A percentile compares a stretch with the other conserved stretches of the same genome.
Evolutionary conservation across 768 basidiomycete genomes (phyloP).

Genomic region (Tricholoma bakamatsutake): DNA sequence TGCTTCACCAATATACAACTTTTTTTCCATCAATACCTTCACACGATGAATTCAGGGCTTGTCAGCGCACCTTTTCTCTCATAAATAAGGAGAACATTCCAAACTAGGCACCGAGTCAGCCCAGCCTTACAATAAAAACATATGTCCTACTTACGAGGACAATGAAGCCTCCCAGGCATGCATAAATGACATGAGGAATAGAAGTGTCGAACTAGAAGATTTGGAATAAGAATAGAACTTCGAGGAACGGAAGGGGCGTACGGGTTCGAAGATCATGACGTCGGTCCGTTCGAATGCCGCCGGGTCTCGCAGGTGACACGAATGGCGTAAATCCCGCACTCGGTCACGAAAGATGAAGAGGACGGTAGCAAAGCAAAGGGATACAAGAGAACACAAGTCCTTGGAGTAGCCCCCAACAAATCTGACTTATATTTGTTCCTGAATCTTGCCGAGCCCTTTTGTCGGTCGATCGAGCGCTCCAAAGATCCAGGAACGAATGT

Average conservation of each 20-base stretch:
- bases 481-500: background rate
- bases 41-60: background rate
- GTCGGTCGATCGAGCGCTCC: background rate
- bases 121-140: background rate
- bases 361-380: conserved; percentile 4
- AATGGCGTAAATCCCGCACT: conserved; percentile 17
- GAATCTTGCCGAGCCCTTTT: conserved; percentile 12
- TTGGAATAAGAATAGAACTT: background rate
- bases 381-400: background rate
- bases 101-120: conserved; percentile 44
- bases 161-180: conserved; percentile 76
- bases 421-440: conserved; percentile 20
- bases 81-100: conserved; percentile 93
- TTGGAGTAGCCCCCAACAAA: background rate
- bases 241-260: conserved; percentile 20
- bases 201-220: conserved; percentile 51
- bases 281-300: conserved; percentile 8
- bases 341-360: background rate
- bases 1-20: conserved; percentile 95
- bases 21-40: conserved; percentile 1
- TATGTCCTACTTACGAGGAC: conserved; percentile 51
- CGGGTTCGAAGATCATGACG: conserved; percentile 47
- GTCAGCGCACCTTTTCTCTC: conserved; percentile 65
- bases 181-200: conserved; percentile 71
- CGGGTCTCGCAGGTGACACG: conserved; percentile 1